Percentiles rank a stretch among this genome's conserved stretches.
phyloP scores from a whole-genome alignment of 331 rosid genomes.

The Rosa hybrid region DNA sequence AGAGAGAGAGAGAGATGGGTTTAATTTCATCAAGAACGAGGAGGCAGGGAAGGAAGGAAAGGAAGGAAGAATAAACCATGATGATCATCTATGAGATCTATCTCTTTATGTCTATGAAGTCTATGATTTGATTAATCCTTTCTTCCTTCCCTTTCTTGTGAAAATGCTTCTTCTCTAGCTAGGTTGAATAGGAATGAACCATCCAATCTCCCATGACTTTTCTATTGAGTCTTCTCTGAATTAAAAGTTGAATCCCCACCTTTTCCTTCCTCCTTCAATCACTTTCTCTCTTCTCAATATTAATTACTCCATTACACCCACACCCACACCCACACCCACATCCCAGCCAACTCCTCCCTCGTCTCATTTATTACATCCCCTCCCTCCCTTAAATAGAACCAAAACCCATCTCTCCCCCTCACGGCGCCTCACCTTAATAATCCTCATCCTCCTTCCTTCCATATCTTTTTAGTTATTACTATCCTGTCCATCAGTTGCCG shows the following conservation, averaged over 20 bases:
- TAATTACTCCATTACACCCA: constrained; percentile 50
- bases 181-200: neutral
- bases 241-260: constrained; percentile 1
- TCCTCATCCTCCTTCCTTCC: neutral
- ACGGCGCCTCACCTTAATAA: neutral
- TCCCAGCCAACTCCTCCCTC: constrained; percentile 28
- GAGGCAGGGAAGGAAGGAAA: constrained; percentile 16
- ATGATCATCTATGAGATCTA: constrained; percentile 39
- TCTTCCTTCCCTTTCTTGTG: neutral
- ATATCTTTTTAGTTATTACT: neutral
- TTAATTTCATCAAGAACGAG: constrained; percentile 57
- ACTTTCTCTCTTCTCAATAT: neutral
- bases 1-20: constrained; percentile 1
- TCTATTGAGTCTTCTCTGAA: constrained; percentile 2
- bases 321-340: constrained; percentile 28
- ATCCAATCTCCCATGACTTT: constrained; percentile 6
- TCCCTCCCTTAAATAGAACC: constrained; percentile 59
- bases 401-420: constrained; percentile 13
- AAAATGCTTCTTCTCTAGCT: constrained; percentile 43
- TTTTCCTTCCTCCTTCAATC: constrained; percentile 2
- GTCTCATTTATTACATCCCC: constrained; percentile 1
- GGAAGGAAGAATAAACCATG: constrained; percentile 39
- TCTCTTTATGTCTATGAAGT: neutral
- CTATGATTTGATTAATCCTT: neutral
- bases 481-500: neutral